These are phyloP conservation scores for Straminergon stramineum DNA, from an alignment of 225 moss, liverwort and hornwort species.

Conservation along the genomic window DNA sequence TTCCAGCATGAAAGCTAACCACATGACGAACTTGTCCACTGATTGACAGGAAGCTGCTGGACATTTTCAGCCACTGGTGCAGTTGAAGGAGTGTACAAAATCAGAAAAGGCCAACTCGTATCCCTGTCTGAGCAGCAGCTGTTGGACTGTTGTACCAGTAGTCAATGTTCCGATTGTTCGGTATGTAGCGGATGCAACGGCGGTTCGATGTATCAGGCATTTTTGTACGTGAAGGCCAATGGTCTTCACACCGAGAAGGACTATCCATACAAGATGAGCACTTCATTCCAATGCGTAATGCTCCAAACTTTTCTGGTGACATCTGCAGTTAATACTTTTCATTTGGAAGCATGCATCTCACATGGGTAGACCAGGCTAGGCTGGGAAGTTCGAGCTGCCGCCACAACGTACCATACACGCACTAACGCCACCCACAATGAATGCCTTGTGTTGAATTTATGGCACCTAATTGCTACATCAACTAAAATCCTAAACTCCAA, in stretches of 20 bases:
- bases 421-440: no score
- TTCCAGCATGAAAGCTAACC: background rate
- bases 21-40: no score
- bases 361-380: no score
- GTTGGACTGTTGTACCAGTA: background rate
- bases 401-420: no score
- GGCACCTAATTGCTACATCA: background rate
- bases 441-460: no score
- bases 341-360: no score
- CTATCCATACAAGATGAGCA: background rate
- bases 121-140: background rate
- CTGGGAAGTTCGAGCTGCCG: no score
- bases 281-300: background rate
- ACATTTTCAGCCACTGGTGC: background rate
- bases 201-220: accelerated
- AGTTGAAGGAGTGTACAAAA: background rate
- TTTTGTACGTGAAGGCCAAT: background rate
- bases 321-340: no score
- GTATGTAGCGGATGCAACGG: background rate
- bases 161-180: accelerated
- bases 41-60: background rate
- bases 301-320: background rate
- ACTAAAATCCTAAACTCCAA: background rate
- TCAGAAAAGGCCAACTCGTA: background rate
- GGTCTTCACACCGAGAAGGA: background rate